Conservation (phyloP, 2,329 filamentous ascomycete genomes). For the Neurospora sp. region DNA sequence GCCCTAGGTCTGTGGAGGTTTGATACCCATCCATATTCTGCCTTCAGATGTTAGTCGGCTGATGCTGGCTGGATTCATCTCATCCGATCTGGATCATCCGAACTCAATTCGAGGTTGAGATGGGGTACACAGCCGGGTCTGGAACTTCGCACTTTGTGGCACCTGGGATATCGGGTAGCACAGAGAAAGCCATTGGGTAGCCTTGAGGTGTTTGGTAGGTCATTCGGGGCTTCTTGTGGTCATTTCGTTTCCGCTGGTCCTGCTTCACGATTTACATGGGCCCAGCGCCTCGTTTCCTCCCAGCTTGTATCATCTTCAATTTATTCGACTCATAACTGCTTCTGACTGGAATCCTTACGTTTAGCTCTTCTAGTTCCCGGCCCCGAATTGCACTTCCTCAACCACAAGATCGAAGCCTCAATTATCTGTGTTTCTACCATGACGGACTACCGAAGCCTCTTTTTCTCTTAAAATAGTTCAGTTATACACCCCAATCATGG, state of each 20-base stretch:
- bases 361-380: not conserved
- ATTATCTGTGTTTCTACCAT: not conserved
- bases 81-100: not conserved
- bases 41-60: not conserved
- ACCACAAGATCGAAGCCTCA: not conserved
- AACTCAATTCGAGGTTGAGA: not conserved
- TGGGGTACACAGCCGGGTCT: not conserved
- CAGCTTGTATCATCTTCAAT: not conserved
- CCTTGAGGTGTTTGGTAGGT: not conserved
- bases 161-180: not conserved
- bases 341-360: not conserved
- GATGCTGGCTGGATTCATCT: not conserved
- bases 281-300: not conserved
- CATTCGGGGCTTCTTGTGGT: not conserved
- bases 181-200: not conserved
- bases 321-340: not conserved
- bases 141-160: not conserved
- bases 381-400: not conserved
- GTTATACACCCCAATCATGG: not conserved
- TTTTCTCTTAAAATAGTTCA: not conserved
- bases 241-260: not conserved
- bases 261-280: not conserved
- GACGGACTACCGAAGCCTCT: not conserved
- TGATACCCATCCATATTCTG: not conserved
- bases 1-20: not conserved